These are phyloP conservation scores for Chrysanthemum lavandulifolium DNA, from an alignment of 129 eudicot species.

Conservation along the genomic window DNA sequence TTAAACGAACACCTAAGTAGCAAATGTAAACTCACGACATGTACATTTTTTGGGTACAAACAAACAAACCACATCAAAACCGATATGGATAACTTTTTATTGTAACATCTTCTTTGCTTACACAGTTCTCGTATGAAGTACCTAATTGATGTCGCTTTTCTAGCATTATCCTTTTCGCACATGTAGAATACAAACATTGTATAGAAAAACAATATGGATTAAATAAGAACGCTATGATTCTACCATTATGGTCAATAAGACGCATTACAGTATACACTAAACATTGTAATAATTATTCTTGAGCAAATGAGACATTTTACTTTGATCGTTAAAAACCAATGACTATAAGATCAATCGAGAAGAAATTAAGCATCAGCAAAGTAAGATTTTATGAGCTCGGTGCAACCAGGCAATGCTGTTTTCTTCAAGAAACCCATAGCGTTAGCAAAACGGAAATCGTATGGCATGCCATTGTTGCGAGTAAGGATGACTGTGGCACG, in stretches of 20 bases:
- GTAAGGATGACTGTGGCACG: slow-evolving; percentile 59
- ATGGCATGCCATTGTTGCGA: slow-evolving; percentile 50
- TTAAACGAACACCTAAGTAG: too few species aligned
- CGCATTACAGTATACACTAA: slow-evolving; percentile 8
- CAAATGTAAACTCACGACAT: too few species aligned
- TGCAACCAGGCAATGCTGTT: slow-evolving; percentile 34
- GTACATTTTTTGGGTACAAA: too few species aligned
- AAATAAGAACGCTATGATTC: slow-evolving; percentile 1
- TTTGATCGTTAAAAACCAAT: slow-evolving; percentile 15
- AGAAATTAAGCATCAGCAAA: slow-evolving; percentile 17
- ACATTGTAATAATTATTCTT: slow-evolving; percentile 32
- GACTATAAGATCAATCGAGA: slow-evolving; percentile 2
- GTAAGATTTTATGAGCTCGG: slow-evolving; percentile 42
- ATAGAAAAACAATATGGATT: neutral
- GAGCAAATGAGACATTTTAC: slow-evolving; percentile 38
- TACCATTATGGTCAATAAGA: slow-evolving; percentile 13
- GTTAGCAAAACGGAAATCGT: slow-evolving; percentile 44
- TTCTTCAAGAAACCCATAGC: slow-evolving; percentile 51
- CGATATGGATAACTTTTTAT: too few species aligned
- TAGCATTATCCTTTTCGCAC: slow-evolving; percentile 28
- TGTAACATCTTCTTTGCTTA: too few species aligned
- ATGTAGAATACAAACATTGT: neutral
- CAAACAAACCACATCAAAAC: too few species aligned
- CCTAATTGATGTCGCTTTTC: neutral
- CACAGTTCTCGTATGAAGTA: too few species aligned